Conservation (phyloP, 768 basidiomycete species). For the Amylocystis lapponica region DNA sequence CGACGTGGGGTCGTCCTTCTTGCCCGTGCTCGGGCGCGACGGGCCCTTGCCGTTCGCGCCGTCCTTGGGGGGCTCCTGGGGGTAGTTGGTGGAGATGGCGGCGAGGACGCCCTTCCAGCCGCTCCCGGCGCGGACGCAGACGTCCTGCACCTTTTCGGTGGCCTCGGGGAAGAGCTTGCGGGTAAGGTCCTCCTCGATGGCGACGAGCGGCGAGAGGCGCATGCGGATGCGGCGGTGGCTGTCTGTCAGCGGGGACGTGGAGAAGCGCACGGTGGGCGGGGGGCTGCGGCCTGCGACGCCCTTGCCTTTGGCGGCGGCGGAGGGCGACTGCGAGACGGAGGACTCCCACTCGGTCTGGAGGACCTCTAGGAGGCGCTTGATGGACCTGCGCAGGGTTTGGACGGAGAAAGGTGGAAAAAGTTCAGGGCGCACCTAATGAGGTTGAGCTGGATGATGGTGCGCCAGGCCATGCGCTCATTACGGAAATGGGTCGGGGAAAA, state of each 20-base stretch:
- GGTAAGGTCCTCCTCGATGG: constrained; percentile 48
- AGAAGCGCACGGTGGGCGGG: constrained; percentile 24
- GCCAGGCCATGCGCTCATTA: constrained; percentile 54
- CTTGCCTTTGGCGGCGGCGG: constrained; percentile 22
- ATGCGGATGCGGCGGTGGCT: constrained; percentile 33
- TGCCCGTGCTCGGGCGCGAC: constrained; percentile 10
- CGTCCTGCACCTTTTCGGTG: constrained; percentile 11
- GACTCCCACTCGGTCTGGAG: constrained; percentile 43
- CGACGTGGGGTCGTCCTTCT: constrained; percentile 40
- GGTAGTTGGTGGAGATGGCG: constrained; percentile 6
- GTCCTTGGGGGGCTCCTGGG: constrained; percentile 4
- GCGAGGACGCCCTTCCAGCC: constrained; percentile 51
- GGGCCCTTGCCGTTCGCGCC: constrained; percentile 14
- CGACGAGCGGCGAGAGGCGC: constrained; percentile 46
- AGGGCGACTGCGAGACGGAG: constrained; percentile 9
- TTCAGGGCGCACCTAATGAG: constrained; percentile 44
- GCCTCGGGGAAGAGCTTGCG: constrained; percentile 44
- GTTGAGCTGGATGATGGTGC: constrained; percentile 62
- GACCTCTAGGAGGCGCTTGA: constrained; percentile 52
- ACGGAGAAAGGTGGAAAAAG: neutral
- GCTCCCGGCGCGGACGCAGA: constrained; percentile 47
- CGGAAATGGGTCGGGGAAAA: constrained; percentile 60
- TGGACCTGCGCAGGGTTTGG: constrained; percentile 36
- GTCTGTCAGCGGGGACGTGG: constrained; percentile 25
- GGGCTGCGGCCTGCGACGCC: constrained; percentile 17